Evolutionary conservation across 208 protist species (phyloP), one percentile per base, ranked within the genome.

Genomic region (Trypanosoma cruzi): DNA sequence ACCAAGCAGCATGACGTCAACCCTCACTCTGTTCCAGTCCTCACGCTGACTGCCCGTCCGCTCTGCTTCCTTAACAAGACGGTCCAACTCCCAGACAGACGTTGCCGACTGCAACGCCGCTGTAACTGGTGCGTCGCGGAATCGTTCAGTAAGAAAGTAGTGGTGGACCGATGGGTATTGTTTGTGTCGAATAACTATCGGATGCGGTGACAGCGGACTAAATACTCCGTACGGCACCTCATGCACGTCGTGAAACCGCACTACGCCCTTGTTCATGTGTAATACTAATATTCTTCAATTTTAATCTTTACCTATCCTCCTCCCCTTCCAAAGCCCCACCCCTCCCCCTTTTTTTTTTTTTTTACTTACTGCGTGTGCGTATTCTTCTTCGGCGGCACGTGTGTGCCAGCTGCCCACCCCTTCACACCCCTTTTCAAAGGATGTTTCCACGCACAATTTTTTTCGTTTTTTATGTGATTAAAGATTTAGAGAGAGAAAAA

Each of bases 101-200:
- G 77, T 77, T 42, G 86, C 87, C 44, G 75, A 75, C 32, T 71
- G 77, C 16, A 95, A 75, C 52, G 70, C 75, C 46, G 67, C 37
- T 73, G 90, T 85, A 14, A 76, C 54, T 52, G 81, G 81, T 1
- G 80, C 75, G 42, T 72, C 90, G 36, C 80, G 79, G 61, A 95
- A 95, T 46, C 88, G 82, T 74, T 95, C 85, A 40, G 84, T 86
- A 11, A 95, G 80, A 62, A 95, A 95, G 73, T 90, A 95, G 61
- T 95, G 90, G 42, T 95, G 88, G 40, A 92, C 56, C 0, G 84
- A 91, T 13, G 88, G 87, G 64, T 93, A 95, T 78, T 91, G 76
- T 24, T 77, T 71, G 64, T 95, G 90, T 20, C 87, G 85, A 55
- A 93, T 81, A 24, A 93, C 80, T n/a, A 95, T 61, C 5, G 88